phyloP scores from a whole-genome alignment of 371 early-diverging fungal genomes.

The Chytridiales sp. region DNA sequence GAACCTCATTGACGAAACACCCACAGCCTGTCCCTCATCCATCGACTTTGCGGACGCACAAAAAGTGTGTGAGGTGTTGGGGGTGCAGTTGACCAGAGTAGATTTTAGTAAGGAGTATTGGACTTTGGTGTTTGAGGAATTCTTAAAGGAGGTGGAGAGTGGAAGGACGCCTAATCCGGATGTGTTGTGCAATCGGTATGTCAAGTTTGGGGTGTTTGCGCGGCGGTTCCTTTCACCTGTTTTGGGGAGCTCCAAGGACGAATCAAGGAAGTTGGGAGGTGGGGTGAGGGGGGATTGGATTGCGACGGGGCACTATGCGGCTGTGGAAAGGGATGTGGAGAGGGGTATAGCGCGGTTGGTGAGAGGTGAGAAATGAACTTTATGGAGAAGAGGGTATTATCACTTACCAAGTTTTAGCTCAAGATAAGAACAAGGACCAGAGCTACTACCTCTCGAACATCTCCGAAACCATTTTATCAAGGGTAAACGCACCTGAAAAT shows the following conservation, averaged over 20 bases:
- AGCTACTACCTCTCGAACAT: constrained; percentile 86
- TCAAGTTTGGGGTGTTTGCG: constrained; percentile 86
- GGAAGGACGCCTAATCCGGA: constrained; percentile 94
- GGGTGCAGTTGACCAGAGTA: constrained; percentile 62
- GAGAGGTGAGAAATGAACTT: constrained; percentile 33
- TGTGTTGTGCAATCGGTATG: constrained; percentile 79
- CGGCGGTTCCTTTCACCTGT: too few species aligned
- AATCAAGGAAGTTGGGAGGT: neutral
- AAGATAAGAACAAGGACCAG: constrained; percentile 85
- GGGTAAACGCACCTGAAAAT: constrained; percentile 1
- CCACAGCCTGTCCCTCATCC: constrained; percentile 4
- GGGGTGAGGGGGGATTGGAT: constrained; percentile 41
- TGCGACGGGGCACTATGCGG: constrained; percentile 90
- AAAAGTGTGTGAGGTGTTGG: constrained; percentile 61
- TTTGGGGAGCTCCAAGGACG: constrained; percentile 17
- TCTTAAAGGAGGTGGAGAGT: constrained; percentile 65
- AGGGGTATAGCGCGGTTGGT: constrained; percentile 36
- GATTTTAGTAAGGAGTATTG: constrained; percentile 91
- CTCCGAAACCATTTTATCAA: constrained; percentile 11
- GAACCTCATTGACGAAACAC: constrained; percentile 78
- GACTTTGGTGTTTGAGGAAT: constrained; percentile 79
- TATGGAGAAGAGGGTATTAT: constrained; percentile 12
- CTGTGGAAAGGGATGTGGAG: constrained; percentile 25
- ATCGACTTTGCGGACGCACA: constrained; percentile 84
- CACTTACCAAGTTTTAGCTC: constrained; percentile 37